These are phyloP conservation scores for Filosporella fistucella DNA, from an alignment of 495 filamentous ascomycete genomes.

Conservation along the genomic window DNA sequence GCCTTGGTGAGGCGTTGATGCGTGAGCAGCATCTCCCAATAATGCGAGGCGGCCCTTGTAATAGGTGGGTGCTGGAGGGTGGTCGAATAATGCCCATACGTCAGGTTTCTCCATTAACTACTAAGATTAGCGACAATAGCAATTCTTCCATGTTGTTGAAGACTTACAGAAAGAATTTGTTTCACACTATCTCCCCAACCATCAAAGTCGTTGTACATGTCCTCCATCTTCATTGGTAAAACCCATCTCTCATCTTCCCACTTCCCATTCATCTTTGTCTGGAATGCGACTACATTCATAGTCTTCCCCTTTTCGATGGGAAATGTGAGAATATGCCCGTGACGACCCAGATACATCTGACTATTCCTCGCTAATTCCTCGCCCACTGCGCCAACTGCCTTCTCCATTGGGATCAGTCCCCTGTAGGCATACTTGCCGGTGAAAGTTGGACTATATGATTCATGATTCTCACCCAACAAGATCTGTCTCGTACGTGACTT, in stretches of 20 bases:
- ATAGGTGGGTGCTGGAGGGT: conserved; percentile 50
- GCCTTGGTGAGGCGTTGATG: conserved; percentile 65
- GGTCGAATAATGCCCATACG: conserved; percentile 62
- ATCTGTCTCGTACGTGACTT: conserved; percentile 45
- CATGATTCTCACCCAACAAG: conserved; percentile 35
- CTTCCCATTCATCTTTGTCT: conserved; percentile 34
- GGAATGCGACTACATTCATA: conserved; percentile 55
- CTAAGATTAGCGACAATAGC: neutral
- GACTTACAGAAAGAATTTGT: conserved; percentile 38
- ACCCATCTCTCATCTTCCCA: conserved; percentile 51
- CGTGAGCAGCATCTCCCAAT: conserved; percentile 68
- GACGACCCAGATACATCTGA: conserved; percentile 52
- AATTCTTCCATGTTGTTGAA: neutral
- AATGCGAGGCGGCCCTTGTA: conserved; percentile 50
- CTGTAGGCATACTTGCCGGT: conserved; percentile 49
- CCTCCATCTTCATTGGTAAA: conserved; percentile 45
- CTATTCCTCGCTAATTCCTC: conserved; percentile 45
- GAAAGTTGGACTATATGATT: conserved; percentile 34
- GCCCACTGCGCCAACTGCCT: conserved; percentile 47
- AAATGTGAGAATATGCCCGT: conserved; percentile 58
- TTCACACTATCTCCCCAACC: conserved; percentile 47
- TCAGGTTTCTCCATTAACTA: conserved; percentile 41
- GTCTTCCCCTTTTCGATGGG: conserved; percentile 59
- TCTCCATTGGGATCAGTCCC: conserved; percentile 52
- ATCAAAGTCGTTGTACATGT: conserved; percentile 49